phyloP scores from a whole-genome alignment of 805 yeast species.

The Saccharomyces jurei region DNA sequence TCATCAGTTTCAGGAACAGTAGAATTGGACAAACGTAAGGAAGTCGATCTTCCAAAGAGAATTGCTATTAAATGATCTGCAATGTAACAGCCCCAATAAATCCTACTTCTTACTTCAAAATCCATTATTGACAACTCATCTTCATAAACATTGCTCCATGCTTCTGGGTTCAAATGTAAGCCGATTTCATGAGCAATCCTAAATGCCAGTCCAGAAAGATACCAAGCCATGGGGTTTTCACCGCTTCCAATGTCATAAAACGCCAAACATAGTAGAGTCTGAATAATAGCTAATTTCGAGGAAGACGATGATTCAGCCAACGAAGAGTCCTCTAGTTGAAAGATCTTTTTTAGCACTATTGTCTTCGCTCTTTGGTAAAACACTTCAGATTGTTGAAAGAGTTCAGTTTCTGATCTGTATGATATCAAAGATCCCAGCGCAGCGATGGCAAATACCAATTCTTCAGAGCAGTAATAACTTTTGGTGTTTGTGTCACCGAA shows the following conservation, averaged over 20 bases:
- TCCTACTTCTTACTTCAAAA: conserved; percentile 45
- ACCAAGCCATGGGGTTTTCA: conserved; percentile 51
- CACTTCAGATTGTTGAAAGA: conserved; percentile 32
- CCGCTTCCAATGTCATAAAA: conserved; percentile 53
- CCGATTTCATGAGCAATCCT: conserved; percentile 56
- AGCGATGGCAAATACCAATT: conserved; percentile 44
- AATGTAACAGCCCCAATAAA: conserved; percentile 55
- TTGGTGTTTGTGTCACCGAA: conserved; percentile 33
- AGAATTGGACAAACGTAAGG: conserved; percentile 45
- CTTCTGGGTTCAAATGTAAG: conserved; percentile 47
- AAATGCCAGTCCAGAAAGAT: conserved; percentile 49
- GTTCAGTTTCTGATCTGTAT: conserved; percentile 22
- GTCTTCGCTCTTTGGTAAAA: conserved; percentile 42
- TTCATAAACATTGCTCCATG: conserved; percentile 39
- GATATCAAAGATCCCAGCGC: conserved; percentile 47
- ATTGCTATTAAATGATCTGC: conserved; percentile 53
- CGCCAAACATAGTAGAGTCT: conserved; percentile 45
- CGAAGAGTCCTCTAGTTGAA: conserved; percentile 21
- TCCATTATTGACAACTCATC: conserved; percentile 38
- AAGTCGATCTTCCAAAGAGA: conserved; percentile 47
- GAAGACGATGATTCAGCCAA: conserved; percentile 28
- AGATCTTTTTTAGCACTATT: conserved; percentile 34
- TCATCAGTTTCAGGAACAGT: conserved; percentile 49
- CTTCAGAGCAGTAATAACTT: conserved; percentile 43
- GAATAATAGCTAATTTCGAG: conserved; percentile 43